phyloP scores from a whole-genome alignment of 352 stramenopile species.

The Saprolegnia parasitica region DNA sequence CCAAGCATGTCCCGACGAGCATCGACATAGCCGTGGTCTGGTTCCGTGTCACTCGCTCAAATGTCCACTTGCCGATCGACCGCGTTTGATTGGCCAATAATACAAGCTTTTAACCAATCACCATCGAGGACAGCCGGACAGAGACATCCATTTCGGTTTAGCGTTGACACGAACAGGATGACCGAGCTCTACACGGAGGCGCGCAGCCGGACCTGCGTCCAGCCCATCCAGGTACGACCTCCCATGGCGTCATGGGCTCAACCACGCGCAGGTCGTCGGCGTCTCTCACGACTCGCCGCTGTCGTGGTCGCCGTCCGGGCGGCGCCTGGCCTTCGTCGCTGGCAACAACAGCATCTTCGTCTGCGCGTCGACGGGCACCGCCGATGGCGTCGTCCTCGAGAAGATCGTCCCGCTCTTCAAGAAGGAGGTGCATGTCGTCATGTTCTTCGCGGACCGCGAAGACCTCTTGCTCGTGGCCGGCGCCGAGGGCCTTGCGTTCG shows the following conservation, averaged over 20 bases:
- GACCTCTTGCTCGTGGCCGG: slow-evolving; percentile 25
- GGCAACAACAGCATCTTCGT: slow-evolving; percentile 30
- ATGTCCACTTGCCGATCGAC: slow-evolving; percentile 7
- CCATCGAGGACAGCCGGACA: background rate
- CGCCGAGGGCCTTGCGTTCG: slow-evolving; percentile 23
- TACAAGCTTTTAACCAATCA: background rate
- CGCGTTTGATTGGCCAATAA: background rate
- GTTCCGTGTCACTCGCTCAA: slow-evolving; percentile 12
- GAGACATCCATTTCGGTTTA: slow-evolving; percentile 9
- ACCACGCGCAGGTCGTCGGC: slow-evolving; percentile 20
- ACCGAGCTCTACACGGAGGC: slow-evolving; percentile 25
- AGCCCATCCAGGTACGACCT: slow-evolving; percentile 23
- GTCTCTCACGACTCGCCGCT: slow-evolving; percentile 26
- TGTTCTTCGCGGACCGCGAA: slow-evolving; percentile 28
- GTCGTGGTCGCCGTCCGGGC: slow-evolving; percentile 22
- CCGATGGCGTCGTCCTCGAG: slow-evolving; percentile 20
- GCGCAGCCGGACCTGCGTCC: slow-evolving; percentile 17
- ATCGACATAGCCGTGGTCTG: slow-evolving; percentile 11
- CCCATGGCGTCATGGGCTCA: background rate
- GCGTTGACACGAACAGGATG: background rate
- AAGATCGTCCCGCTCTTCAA: slow-evolving; percentile 31
- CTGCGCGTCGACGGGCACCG: background rate
- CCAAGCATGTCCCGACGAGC: background rate
- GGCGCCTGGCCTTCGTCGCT: slow-evolving; percentile 29
- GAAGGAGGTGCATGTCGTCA: slow-evolving; percentile 21